Conservation (phyloP, 352 stramenopile genomes). For the Globisporangium okanoganense region DNA sequence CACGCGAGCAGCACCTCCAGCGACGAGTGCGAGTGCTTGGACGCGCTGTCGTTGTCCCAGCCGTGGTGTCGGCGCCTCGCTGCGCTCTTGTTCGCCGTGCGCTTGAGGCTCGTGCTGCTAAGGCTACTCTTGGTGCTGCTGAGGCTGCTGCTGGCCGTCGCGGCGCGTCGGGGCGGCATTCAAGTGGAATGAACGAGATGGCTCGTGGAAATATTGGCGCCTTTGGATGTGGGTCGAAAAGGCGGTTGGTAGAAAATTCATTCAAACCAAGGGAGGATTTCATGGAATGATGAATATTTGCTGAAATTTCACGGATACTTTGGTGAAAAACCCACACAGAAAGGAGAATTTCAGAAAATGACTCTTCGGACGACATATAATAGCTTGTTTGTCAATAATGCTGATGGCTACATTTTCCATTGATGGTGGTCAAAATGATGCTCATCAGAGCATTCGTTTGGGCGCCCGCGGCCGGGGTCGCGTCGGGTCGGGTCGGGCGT, state of each 20-base stretch:
- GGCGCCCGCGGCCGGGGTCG: no score
- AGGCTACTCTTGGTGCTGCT: background rate
- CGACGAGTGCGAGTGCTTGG: conserved; percentile 15
- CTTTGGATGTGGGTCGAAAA: no score
- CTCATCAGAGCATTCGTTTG: no score
- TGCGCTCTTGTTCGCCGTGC: no score
- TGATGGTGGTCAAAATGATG: no score
- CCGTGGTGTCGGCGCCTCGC: conserved; percentile 1
- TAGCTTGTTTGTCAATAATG: background rate
- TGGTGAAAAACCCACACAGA: no score
- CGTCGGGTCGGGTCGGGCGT: no score
- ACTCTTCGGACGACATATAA: background rate
- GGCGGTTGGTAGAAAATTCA: no score
- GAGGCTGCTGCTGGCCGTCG: background rate
- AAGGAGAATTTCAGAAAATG: no score
- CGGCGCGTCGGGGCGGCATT: background rate
- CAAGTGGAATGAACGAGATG: background rate
- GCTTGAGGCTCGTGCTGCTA: background rate
- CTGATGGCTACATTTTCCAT: background rate
- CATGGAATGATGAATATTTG: background rate
- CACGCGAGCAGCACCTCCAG: conserved; percentile 32
- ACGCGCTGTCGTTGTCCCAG: conserved; percentile 12
- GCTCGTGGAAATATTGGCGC: background rate
- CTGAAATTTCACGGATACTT: no score
- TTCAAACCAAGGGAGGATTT: background rate